A percentile compares a stretch with the other conserved stretches of the same genome.
These are phyloP conservation scores for Aspergillus tanneri DNA, from an alignment of 2,329 filamentous ascomycete genomes.

Conservation along the genomic window DNA sequence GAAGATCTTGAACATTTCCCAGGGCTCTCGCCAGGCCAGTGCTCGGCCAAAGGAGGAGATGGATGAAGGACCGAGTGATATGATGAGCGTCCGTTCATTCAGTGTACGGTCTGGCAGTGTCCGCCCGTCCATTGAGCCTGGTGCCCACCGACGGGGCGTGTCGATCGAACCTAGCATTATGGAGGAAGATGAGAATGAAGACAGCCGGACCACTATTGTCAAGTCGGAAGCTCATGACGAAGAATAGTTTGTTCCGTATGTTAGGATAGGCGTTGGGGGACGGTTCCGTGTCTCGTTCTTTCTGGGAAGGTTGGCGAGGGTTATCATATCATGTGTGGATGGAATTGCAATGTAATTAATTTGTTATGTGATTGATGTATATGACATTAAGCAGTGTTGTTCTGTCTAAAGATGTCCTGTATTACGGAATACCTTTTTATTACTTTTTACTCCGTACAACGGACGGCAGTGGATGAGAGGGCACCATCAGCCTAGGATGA, in stretches of 20 bases:
- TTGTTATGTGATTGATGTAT: neutral
- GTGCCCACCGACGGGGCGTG: conserved; percentile 23
- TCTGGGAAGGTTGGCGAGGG: neutral
- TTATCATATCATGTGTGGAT: neutral
- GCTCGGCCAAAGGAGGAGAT: conserved; percentile 33
- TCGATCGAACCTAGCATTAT: conserved; percentile 39
- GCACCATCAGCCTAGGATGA: no score
- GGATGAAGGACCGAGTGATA: conserved; percentile 33
- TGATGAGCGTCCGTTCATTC: conserved; percentile 29
- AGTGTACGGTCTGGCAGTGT: conserved; percentile 32
- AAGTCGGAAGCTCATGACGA: conserved; percentile 34
- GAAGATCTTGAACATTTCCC: conserved; percentile 49
- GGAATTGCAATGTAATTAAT: conserved; percentile 15
- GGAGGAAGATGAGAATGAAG: conserved; percentile 41
- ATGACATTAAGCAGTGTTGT: no score
- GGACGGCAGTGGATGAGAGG: no score
- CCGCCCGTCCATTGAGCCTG: conserved; percentile 34
- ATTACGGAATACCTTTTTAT: no score
- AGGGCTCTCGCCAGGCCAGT: conserved; percentile 41
- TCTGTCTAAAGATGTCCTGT: no score
- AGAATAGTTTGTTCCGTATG: no score
- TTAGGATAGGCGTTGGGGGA: conserved; percentile 5
- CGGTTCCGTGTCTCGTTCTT: no score
- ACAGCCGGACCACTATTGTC: conserved; percentile 33
- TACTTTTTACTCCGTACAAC: no score